Base-by-base conservation (phyloP, 176 grass and related monocot species). In the Oryza punctata region DNA sequence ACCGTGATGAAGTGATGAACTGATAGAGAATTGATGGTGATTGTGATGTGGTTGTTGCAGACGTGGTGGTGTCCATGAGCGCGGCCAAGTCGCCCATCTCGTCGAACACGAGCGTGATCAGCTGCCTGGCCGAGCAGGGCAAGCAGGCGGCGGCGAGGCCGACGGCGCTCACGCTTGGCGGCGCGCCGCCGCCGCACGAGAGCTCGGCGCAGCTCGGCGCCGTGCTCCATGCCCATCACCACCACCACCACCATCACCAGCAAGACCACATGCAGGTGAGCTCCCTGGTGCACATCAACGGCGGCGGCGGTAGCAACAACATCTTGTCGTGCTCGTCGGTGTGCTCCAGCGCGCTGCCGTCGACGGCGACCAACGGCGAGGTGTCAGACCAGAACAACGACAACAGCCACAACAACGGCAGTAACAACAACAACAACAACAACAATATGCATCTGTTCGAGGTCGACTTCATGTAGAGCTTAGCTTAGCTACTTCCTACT, bases 401-500 rank as follows among this genome's bases (percentile, higher is more conserved):
- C 77, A 23, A 26, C 43, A 2, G 4, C 15, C 27, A 47, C 25
- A n/a, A 8, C 73, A 65, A 13, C 25, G 25, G 46, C 59, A n/a
- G 18, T n/a, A n/a, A n/a, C 19, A 54, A 52, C 19, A 50, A 32
- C 35, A 35, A 47, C 19, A 57, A 57, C 19, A 52, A 35, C 33
- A 35, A 64, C 32, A 88, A 63, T 69, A 83, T 90, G 75, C 84
- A 86, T 73, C 69, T 90, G 35, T 87, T 90, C 80, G 84, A 90
- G 79, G 88, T 90, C 35, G 88, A 86, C 61, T 90, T 90, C 69
- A 90, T 90, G 81, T 73, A 88, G 81, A 15, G 12, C 18, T 19
- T 19, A 57, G 18, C 52, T 54, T 57, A 21, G 71, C 27, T 47
- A 47, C 11, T 12, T 45, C 2, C 3, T 45, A 45, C 35, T 37